Base-by-base conservation (phyloP, 345 rosid genomes). In the Rhodamnia rubescens region DNA sequence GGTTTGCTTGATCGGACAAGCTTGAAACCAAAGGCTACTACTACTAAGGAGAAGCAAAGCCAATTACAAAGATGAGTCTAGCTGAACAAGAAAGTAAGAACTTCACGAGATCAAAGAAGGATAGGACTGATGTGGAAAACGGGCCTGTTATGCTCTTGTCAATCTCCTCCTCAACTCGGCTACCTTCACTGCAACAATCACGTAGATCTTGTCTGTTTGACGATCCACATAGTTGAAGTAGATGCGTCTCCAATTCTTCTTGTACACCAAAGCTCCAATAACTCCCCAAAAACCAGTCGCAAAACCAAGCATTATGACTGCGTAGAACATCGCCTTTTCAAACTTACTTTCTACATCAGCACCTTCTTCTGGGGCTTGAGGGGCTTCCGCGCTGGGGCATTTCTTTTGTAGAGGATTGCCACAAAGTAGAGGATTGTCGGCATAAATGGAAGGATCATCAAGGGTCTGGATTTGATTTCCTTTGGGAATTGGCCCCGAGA, bases 251-350 rank as follows among this genome's bases (percentile, higher is more conserved):
- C 85, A 74, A 32, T 82, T 64, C 51, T 74, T 86, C 42, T 74
- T 86, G 75, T 74, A 29, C 52, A 86, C 50, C 36, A 49, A 2
- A 49, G 40, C 69, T 47, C 85, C 87, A 36, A 52, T 22, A 4
- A 83, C 84, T 47, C 69, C 85, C 87, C 87, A 86, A 40, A 86
- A 82, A 50, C 87, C 84, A 49, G 64, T 51, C 5, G 27, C 81
- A 27, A 59, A 82, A 3, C 87, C 64, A 4, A 51, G 47, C 64
- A 61, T n/a, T 20, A 40, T n/a, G 26, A 29, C 52, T 8, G n/a
- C 40, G 32, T 74, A 82, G 11, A 86, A 61, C 42, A 22, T 26
- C 13, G 8, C 15, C 53, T 82, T 83, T 5, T 86, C 87, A 69
- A 27, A 4, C 44, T 15, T n/a, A 27, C 55, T 24, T 50, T 15